Evolutionary conservation across 805 yeast species (phyloP).

Genomic region (Ascoidea rubescens): DNA sequence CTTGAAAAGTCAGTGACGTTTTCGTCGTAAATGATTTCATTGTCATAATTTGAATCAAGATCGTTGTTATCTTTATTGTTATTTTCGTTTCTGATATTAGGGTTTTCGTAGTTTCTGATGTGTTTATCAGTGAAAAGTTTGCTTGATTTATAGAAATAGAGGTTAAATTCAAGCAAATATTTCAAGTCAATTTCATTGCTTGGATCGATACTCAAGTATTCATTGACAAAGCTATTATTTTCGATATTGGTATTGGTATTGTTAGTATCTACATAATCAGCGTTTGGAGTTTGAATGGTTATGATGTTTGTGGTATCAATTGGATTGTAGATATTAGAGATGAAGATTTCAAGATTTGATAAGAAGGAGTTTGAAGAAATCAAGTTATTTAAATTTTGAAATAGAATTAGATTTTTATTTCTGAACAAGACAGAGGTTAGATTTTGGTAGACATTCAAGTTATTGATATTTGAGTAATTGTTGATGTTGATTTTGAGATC

Average conservation of each 20-base stretch:
- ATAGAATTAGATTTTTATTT: not conserved
- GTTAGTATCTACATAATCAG: not conserved
- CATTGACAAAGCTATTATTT: not conserved
- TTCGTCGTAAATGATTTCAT: not conserved
- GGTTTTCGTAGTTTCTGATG: not conserved
- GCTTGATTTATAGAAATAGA: too few relatives aligned
- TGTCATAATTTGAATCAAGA: too few relatives aligned
- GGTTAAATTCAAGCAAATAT: not conserved
- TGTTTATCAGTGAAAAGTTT: not conserved
- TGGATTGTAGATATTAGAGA: too few relatives aligned
- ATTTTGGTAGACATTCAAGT: too few relatives aligned
- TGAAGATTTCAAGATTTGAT: not conserved
- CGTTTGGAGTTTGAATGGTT: not conserved
- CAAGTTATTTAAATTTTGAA: too few relatives aligned
- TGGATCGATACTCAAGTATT: too few relatives aligned
- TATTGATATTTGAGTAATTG: not conserved
- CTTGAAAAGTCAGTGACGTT: constrained; percentile 8
- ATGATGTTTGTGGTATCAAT: not conserved
- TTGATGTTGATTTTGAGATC: too few relatives aligned
- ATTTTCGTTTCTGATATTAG: too few relatives aligned
- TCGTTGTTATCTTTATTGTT: too few relatives aligned
- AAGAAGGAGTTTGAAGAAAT: not conserved
- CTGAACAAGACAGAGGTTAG: not conserved
- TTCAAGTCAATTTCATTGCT: not conserved
- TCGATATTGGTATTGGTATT: not conserved